phyloP scores from a whole-genome alignment of 169 alveolate species.

The Cryptosporidium felis region DNA sequence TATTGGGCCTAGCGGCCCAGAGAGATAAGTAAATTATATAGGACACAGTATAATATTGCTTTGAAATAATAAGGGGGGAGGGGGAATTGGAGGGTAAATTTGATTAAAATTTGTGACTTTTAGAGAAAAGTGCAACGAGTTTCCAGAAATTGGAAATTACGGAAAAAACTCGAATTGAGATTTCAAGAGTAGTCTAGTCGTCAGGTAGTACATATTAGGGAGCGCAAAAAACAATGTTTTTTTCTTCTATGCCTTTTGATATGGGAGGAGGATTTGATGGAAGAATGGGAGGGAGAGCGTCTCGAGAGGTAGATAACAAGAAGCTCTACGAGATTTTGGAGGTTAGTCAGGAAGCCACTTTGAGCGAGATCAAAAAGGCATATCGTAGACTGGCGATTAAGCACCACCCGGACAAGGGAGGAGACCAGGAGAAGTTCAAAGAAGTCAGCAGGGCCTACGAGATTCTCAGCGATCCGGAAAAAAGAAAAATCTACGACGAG shows the following conservation, averaged over 20 bases:
- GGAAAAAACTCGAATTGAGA: too few species aligned
- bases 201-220: too few species aligned
- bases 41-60: too few species aligned
- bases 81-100: conserved; percentile 11
- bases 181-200: too few species aligned
- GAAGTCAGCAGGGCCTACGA: conserved; percentile 97
- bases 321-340: conserved; percentile 86
- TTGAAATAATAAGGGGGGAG: neutral
- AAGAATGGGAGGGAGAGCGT: conserved; percentile 70
- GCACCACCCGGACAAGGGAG: conserved; percentile 99
- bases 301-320: conserved; percentile 82
- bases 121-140: neutral
- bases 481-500: conserved; percentile 94
- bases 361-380: conserved; percentile 93
- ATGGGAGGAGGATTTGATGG: conserved; percentile 73
- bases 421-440: conserved; percentile 95
- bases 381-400: conserved; percentile 92
- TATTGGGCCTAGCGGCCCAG: too few species aligned
- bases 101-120: neutral
- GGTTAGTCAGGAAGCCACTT: conserved; percentile 84
- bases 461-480: conserved; percentile 95
- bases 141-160: neutral
- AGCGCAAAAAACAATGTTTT: conserved; percentile 25
- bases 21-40: too few species aligned
- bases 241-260: conserved; percentile 70